Percentiles rank a stretch among this genome's conserved stretches.
These are phyloP conservation scores for Chaetomium globosum DNA, from an alignment of 2,329 filamentous ascomycete species.

Conservation along the genomic window DNA sequence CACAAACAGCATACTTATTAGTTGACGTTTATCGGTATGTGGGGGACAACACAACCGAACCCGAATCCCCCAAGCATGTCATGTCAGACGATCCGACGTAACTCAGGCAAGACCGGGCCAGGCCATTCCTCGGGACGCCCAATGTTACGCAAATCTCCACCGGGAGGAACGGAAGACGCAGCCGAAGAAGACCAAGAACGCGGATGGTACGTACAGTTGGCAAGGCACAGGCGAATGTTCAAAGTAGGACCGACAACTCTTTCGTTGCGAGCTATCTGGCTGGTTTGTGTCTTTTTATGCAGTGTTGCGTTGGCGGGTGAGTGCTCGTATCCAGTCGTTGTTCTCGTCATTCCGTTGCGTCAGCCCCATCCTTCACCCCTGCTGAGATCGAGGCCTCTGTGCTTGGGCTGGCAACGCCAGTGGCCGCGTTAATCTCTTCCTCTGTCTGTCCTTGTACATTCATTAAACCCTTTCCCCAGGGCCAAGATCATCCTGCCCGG, in stretches of 20 bases:
- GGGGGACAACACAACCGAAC: background rate
- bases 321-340: background rate
- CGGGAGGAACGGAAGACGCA: background rate
- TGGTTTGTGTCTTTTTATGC: background rate
- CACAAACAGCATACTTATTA: background rate
- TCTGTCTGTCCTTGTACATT: slow-evolving; percentile 8
- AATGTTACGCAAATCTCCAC: slow-evolving; percentile 12
- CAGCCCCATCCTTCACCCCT: background rate
- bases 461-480: background rate
- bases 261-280: background rate
- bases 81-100: slow-evolving; percentile 4
- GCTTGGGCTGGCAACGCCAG: background rate
- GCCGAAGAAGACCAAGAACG: background rate
- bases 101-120: background rate
- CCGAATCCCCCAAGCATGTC: background rate
- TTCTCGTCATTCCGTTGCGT: background rate
- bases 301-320: background rate
- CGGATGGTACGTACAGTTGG: background rate
- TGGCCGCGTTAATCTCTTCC: background rate
- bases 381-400: background rate
- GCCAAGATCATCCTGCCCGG: slow-evolving; percentile 5
- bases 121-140: background rate
- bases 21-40: no score
- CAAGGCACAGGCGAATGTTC: background rate
- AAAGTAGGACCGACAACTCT: slow-evolving; percentile 1